phyloP scores from a whole-genome alignment of 306 rosid genomes.

The Vigna reflexopilosa region DNA sequence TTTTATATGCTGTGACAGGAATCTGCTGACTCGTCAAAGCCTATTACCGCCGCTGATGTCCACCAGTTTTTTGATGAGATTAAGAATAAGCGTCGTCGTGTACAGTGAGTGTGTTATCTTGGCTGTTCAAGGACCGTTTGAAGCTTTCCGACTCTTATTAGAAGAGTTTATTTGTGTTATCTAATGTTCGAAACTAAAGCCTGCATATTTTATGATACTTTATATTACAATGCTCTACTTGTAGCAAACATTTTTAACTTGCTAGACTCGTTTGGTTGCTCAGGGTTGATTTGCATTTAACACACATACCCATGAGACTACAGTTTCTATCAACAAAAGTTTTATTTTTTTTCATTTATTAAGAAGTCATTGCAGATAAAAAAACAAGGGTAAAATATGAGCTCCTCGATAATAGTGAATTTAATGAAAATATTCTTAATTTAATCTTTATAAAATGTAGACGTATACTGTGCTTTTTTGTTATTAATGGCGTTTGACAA shows the following conservation, averaged over 20 bases:
- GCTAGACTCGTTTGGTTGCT: conserved; percentile 34
- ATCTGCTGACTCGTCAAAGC: conserved; percentile 84
- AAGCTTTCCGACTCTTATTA: conserved; percentile 31
- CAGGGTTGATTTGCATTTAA: conserved; percentile 16
- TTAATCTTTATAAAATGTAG: too few relatives aligned
- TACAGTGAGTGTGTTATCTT: conserved; percentile 57
- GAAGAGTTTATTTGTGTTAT: conserved; percentile 38
- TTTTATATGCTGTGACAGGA: conserved; percentile 62
- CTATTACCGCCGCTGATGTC: conserved; percentile 84
- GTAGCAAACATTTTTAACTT: conserved; percentile 19
- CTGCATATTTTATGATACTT: conserved; percentile 45
- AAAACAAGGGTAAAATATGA: too few relatives aligned
- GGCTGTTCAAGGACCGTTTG: conserved; percentile 30
- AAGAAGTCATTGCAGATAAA: not conserved
- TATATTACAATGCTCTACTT: conserved; percentile 33
- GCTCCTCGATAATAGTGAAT: too few relatives aligned
- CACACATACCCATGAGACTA: not conserved
- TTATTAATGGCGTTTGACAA: too few relatives aligned
- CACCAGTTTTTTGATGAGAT: conserved; percentile 87
- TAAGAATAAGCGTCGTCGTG: conserved; percentile 89
- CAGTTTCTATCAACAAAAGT: not conserved
- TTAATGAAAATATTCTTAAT: too few relatives aligned
- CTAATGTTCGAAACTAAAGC: conserved; percentile 37
- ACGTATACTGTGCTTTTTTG: too few relatives aligned
- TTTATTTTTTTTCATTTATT: not conserved